Evolutionary conservation across 2,329 filamentous ascomycete genomes (phyloP), one percentile per base, ranked within the genome.

Genomic region (Verticillium longisporum): DNA sequence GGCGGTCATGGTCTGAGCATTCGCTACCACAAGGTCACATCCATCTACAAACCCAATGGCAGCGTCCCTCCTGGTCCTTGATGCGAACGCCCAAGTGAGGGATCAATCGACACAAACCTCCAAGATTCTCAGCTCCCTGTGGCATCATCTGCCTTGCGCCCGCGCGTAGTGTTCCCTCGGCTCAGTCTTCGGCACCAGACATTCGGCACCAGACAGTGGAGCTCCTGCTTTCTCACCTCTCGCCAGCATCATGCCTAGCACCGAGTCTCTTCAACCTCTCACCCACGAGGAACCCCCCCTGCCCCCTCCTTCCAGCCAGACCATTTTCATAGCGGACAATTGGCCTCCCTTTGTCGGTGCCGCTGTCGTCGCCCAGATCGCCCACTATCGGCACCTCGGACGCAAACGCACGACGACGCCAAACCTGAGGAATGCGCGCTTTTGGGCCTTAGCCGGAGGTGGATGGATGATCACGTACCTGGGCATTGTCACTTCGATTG

Each of bases 381-480:
- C 60, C 18, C 64, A 66, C 60, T 66, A 64, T 57, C 64, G 60
- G 26, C 62, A 65, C 56, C 60, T 66, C 41, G 56, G 41, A n/a
- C 59, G 60, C 31, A 37, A 36, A 58, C 64, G 61, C 60, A 62
- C 37, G 10, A 61, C 58, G 34, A 57, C 62, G 33, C 62, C 64
- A 37, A 63, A 64, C 57, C 26, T 66, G 36, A 64, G 63, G 62
- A 64, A 64, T 63, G 63, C 63, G 61, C 61, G 63, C 58, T 64
- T 63, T 58, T 64, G 62, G 63, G 62, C 62, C 33, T 26, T 63
- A 63, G 62, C 60, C 31, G 56, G 62, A 18, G 63, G 63, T 33
- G 62, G 60, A 59, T 64, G 63, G 63, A 64, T 64, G 62, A 37
- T 64, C 62, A 59, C 61, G 34, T 64, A 65, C 60, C 58, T 64